phyloP scores from a whole-genome alignment of 345 rosid species.

The Gossypium ekmanianum region DNA sequence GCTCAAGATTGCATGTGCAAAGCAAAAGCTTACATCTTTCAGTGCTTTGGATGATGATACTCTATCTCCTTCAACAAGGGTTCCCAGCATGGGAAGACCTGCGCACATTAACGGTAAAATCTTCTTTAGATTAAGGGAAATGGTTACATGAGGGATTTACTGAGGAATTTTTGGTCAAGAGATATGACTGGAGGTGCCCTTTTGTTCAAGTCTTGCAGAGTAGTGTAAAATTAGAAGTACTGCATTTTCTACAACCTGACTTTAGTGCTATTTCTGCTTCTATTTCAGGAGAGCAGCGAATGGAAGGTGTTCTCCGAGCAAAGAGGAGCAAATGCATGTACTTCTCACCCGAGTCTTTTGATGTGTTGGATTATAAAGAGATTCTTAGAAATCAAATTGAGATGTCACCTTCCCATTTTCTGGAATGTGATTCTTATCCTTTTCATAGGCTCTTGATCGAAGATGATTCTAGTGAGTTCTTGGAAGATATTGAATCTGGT shows the following conservation, averaged over 20 bases:
- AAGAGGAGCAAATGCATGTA: slow-evolving; percentile 60
- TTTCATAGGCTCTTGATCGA: slow-evolving; percentile 38
- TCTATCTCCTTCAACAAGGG: slow-evolving; percentile 44
- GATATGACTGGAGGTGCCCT: slow-evolving; percentile 18
- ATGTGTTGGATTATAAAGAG: slow-evolving; percentile 53
- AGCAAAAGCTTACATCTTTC: slow-evolving; percentile 49
- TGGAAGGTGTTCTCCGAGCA: slow-evolving; percentile 40
- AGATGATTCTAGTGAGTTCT: slow-evolving; percentile 44
- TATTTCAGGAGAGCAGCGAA: slow-evolving; percentile 56
- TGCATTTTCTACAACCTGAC: slow-evolving; percentile 25
- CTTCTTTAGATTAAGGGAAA: slow-evolving; percentile 18
- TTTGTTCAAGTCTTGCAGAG: slow-evolving; percentile 21
- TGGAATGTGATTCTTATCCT: slow-evolving; percentile 38
- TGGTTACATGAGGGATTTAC: slow-evolving; percentile 15
- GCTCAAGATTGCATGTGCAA: slow-evolving; percentile 50
- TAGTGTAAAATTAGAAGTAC: slow-evolving; percentile 19
- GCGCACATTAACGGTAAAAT: slow-evolving; percentile 54
- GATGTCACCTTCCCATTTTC: slow-evolving; percentile 42
- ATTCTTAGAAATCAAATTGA: slow-evolving; percentile 38
- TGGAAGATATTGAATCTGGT: slow-evolving; percentile 56
- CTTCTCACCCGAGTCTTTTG: slow-evolving; percentile 46
- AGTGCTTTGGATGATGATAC: slow-evolving; percentile 46
- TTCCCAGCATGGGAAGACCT: slow-evolving; percentile 44
- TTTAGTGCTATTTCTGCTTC: slow-evolving; percentile 25
- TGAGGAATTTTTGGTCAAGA: slow-evolving; percentile 20